Conservation (phyloP, 1,284 basidiomycete species). For the Cryptococcus sp. region DNA sequence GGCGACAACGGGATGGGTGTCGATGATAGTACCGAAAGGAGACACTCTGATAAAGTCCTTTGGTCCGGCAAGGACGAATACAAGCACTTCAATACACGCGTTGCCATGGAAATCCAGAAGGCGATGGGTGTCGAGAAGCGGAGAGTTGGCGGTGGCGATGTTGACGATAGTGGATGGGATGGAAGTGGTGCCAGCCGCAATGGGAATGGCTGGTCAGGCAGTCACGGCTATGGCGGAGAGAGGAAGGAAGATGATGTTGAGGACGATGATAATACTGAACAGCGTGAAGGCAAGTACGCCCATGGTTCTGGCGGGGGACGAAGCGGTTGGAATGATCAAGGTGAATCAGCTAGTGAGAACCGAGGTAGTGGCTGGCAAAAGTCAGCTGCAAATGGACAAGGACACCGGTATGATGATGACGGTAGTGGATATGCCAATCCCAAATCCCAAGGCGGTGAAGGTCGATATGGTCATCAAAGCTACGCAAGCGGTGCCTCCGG, state of each 20-base stretch:
- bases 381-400: too few species aligned
- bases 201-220: background rate
- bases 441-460: too few species aligned
- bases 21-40: too few species aligned
- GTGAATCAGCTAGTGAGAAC: too few species aligned
- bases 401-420: background rate
- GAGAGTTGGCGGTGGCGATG: background rate
- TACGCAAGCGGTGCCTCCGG: background rate
- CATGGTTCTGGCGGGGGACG: too few species aligned
- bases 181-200: background rate
- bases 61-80: too few species aligned
- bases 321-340: too few species aligned
- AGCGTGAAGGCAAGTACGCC: too few species aligned
- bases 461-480: too few species aligned
- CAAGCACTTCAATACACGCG: too few species aligned
- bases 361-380: too few species aligned
- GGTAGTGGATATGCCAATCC: background rate
- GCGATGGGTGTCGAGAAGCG: background rate
- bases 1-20: background rate
- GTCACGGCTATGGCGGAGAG: background rate
- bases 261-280: background rate
- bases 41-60: too few species aligned
- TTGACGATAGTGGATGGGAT: conserved; percentile 2
- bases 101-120: background rate
- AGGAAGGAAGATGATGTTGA: background rate